These are phyloP conservation scores for Saccharomyces hybrid DNA, from an alignment of 1,139 yeast species.

Conservation along the genomic window DNA sequence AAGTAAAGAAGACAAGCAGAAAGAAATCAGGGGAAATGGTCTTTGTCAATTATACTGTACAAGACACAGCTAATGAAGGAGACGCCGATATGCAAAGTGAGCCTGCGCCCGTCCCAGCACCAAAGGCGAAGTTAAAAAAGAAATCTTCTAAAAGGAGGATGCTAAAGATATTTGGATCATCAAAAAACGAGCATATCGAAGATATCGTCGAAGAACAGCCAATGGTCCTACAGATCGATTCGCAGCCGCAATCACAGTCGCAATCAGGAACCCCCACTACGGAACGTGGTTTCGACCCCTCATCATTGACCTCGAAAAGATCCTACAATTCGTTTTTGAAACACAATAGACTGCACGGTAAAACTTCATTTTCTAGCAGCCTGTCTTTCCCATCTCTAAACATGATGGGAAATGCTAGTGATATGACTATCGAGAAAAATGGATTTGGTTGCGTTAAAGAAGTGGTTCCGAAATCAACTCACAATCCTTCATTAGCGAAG, in stretches of 20 bases:
- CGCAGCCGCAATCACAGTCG: conserved; percentile 1
- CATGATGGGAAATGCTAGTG: neutral
- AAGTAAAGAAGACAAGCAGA: conserved; percentile 15
- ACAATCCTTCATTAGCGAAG: conserved; percentile 14
- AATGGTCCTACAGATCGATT: neutral
- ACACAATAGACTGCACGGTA: conserved; percentile 11
- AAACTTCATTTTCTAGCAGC: neutral
- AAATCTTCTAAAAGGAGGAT: conserved; percentile 27
- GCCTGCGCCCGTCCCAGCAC: conserved; percentile 4
- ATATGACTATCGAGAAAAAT: neutral
- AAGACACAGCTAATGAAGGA: conserved; percentile 16
- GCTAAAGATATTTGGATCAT: conserved; percentile 28
- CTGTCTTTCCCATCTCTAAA: neutral
- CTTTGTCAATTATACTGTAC: conserved; percentile 31
- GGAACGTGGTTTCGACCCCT: neutral
- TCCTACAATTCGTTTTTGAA: conserved; percentile 23
- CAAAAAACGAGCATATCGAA: conserved; percentile 10
- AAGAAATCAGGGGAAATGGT: conserved; percentile 27
- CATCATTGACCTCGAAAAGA: conserved; percentile 13
- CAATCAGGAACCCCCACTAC: conserved; percentile 5
- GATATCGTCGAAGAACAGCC: conserved; percentile 1
- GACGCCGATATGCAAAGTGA: conserved; percentile 1
- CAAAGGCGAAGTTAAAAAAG: conserved; percentile 10
- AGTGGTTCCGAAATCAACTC: conserved; percentile 20
- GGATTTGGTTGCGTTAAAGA: conserved; percentile 9